A percentile compares a stretch with the other conserved stretches of the same genome.
phyloP scores from a whole-genome alignment of 2,329 filamentous ascomycete species.

The Microdochium bolleyi region DNA sequence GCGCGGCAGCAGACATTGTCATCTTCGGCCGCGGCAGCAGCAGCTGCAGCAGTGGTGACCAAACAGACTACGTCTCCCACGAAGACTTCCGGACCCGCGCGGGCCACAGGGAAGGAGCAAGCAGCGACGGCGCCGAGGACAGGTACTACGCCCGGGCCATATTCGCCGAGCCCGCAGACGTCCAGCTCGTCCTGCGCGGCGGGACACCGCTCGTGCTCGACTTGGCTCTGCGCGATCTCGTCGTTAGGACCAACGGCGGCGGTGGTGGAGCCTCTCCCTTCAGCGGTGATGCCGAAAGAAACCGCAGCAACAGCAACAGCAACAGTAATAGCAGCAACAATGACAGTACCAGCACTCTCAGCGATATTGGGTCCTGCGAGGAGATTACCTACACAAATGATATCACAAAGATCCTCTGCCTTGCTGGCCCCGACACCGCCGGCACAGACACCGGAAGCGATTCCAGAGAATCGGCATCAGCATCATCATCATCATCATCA shows the following conservation, averaged over 20 bases:
- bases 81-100: constrained; percentile 1
- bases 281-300: no score
- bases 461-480: not conserved
- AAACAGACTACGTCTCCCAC: no score
- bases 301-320: no score
- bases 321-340: not conserved
- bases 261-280: no score
- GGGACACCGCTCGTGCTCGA: constrained; percentile 4
- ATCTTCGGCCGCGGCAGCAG: constrained; percentile 24
- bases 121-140: not conserved
- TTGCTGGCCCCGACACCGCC: not conserved
- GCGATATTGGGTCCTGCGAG: not conserved
- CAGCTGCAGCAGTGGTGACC: no score
- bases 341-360: not conserved
- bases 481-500: not conserved
- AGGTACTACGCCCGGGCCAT: constrained; percentile 11
- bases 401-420: not conserved
- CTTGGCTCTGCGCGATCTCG: not conserved
- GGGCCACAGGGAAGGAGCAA: not conserved
- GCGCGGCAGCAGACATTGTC: constrained; percentile 33
- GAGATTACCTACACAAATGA: not conserved
- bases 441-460: not conserved
- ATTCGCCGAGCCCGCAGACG: constrained; percentile 9
- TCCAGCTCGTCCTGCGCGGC: constrained; percentile 18
- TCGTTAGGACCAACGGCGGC: no score